Base-by-base conservation (phyloP, 768 basidiomycete species). In the Lentinus tigrinus region DNA sequence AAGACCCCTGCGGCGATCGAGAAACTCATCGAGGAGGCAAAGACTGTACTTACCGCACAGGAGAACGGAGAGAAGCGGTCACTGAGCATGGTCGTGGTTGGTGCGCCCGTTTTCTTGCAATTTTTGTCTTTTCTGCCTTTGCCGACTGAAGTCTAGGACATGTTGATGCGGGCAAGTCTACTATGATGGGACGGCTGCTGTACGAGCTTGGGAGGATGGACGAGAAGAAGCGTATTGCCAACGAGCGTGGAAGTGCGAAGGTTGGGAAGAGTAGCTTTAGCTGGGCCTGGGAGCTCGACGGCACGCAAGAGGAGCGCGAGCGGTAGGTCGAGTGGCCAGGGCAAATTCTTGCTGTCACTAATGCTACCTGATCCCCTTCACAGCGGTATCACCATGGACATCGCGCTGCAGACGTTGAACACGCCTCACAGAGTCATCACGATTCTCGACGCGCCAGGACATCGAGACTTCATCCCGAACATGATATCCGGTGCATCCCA, bases 401-500 rank as follows among this genome's bases (percentile, higher is more conserved):
- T 99, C 55, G 95, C 95, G 2, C 79, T 88, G 52, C 89, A 95
- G 66, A 84, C 86, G 43, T 77, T 93, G 58, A 71, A 80, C 5
- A 98, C 95, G 0, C 75, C 84, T 0, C 81, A 88, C 62, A 82
- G 90, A 49, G 82, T 85, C 61, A 86, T 98, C 63, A 97, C 94
- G 1, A 84, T 99, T n/a, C 82, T 99, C 28, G 97, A 99, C 66
- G 96, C 96, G 0, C 97, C 97, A 0, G 97, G 97, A 0, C 97
- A 99, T 73, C 89, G 87, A 63, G 97, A 99, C 68, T 98, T 98
- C 66, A 90, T 99, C 61, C 97, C 97, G 1, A 98, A 98, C 69
- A 98, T 98, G 96, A 99, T 99, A 52, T 98, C 95, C 0, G 97
- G 97, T 1, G 96, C 97, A 7, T 87, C 95, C 2, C 97, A 98